Evolutionary conservation across 2,329 filamentous ascomycete genomes (phyloP).

Genomic region (Lecanicillium sp.): DNA sequence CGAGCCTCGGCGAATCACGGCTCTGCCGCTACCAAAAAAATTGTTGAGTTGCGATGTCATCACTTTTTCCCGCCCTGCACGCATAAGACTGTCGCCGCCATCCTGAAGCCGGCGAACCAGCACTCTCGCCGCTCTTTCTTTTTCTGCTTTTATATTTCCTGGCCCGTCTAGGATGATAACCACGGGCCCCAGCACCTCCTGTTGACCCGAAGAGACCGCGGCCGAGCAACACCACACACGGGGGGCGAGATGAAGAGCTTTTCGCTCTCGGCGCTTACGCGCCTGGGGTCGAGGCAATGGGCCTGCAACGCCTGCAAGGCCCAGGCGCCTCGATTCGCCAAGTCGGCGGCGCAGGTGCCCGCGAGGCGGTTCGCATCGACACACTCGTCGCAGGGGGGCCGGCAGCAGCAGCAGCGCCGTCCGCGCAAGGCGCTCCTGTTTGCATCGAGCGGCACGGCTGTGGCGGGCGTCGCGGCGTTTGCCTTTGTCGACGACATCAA

Average conservation of each 20-base stretch:
- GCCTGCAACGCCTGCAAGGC: slow-evolving; percentile 41
- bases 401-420: slow-evolving; percentile 19
- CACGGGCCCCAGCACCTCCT: background rate
- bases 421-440: slow-evolving; percentile 35
- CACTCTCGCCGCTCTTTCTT: background rate
- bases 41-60: slow-evolving; percentile 11
- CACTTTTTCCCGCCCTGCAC: background rate
- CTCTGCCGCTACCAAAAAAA: slow-evolving; percentile 12
- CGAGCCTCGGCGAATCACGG: slow-evolving; percentile 19
- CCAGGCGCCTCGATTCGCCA: slow-evolving; percentile 30
- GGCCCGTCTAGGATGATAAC: slow-evolving; percentile 10
- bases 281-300: slow-evolving; percentile 36
- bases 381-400: slow-evolving; percentile 18
- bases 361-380: slow-evolving; percentile 26
- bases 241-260: slow-evolving; percentile 36
- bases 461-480: slow-evolving; percentile 40
- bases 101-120: too few relatives aligned
- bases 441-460: slow-evolving; percentile 46
- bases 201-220: background rate
- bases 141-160: background rate
- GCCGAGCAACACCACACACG: background rate
- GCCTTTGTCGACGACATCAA: slow-evolving; percentile 65
- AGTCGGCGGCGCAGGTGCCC: slow-evolving; percentile 21
- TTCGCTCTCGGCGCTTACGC: slow-evolving; percentile 32
- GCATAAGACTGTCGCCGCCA: background rate